Conservation (phyloP, 176 grass and related monocot species). For the Rhynchospora breviuscula region DNA sequence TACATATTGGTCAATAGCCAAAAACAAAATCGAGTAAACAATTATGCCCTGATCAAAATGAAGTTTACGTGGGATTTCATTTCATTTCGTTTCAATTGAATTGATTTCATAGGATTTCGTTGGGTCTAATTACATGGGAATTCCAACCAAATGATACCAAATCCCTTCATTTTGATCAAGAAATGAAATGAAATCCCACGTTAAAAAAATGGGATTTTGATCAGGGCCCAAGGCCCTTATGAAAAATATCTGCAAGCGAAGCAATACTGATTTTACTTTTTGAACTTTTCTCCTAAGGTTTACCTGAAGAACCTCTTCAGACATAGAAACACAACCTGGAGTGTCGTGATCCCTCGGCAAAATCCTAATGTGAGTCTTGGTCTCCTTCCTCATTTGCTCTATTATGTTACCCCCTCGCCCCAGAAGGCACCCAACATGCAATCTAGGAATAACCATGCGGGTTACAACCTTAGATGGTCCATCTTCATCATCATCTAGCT, state of each 20-base stretch:
- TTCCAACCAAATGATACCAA: too few relatives aligned
- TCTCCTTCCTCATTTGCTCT: conserved; percentile 96
- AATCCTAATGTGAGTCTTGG: conserved; percentile 95
- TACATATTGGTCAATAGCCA: neutral
- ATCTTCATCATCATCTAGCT: conserved; percentile 44
- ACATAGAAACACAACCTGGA: conserved; percentile 58
- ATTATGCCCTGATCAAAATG: too few relatives aligned
- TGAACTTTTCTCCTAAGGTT: neutral
- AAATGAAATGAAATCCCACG: too few relatives aligned
- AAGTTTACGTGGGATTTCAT: too few relatives aligned
- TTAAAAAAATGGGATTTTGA: too few relatives aligned
- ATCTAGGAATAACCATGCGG: conserved; percentile 63
- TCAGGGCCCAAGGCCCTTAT: too few relatives aligned
- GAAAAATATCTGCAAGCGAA: neutral
- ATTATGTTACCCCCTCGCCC: conserved; percentile 94
- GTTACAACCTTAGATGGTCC: conserved; percentile 66
- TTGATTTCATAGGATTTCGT: too few relatives aligned
- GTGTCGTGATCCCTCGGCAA: conserved; percentile 81
- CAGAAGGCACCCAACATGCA: conserved; percentile 81
- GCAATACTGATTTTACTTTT: neutral
- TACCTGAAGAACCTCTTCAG: conserved; percentile 98
- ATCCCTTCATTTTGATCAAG: too few relatives aligned
- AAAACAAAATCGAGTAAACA: neutral
- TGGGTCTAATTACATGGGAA: too few relatives aligned
- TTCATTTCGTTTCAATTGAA: too few relatives aligned